Conservation (phyloP, 1,139 yeast genomes). For the Debaryomycetaceae sp. region DNA sequence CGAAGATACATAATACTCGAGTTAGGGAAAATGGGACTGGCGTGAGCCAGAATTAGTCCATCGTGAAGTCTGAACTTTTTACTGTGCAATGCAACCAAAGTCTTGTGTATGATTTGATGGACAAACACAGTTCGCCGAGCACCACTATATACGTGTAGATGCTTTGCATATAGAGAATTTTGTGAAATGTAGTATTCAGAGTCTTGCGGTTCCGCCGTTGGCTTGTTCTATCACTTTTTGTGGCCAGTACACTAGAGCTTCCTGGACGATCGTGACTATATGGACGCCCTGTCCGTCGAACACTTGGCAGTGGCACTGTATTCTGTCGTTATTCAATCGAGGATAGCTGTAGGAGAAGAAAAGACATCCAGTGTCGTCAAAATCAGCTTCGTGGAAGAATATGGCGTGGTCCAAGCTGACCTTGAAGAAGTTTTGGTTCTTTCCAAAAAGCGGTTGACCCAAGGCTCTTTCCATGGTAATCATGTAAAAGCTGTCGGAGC, state of each 20-base stretch:
- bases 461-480: conserved; percentile 19
- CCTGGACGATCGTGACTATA: conserved; percentile 35
- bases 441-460: conserved; percentile 22
- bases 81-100: too few relatives aligned
- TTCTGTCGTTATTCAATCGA: conserved; percentile 32
- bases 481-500: conserved; percentile 20
- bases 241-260: conserved; percentile 31
- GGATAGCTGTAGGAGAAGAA: conserved; percentile 35
- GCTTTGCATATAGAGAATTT: too few relatives aligned
- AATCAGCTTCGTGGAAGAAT: conserved; percentile 34
- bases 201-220: conserved; percentile 6
- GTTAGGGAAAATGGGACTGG: too few relatives aligned
- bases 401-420: conserved; percentile 43
- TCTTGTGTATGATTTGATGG: too few relatives aligned
- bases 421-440: conserved; percentile 24
- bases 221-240: conserved; percentile 21
- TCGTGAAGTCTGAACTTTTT: too few relatives aligned
- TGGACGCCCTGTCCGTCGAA: conserved; percentile 27
- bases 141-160: too few relatives aligned
- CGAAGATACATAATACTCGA: too few relatives aligned
- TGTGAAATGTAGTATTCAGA: not conserved
- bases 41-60: too few relatives aligned
- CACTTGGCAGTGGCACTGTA: conserved; percentile 25
- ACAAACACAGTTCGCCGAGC: too few relatives aligned
- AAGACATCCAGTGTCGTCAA: conserved; percentile 38